Base-by-base conservation (phyloP, 768 basidiomycete genomes). In the Serendipita sp. region DNA sequence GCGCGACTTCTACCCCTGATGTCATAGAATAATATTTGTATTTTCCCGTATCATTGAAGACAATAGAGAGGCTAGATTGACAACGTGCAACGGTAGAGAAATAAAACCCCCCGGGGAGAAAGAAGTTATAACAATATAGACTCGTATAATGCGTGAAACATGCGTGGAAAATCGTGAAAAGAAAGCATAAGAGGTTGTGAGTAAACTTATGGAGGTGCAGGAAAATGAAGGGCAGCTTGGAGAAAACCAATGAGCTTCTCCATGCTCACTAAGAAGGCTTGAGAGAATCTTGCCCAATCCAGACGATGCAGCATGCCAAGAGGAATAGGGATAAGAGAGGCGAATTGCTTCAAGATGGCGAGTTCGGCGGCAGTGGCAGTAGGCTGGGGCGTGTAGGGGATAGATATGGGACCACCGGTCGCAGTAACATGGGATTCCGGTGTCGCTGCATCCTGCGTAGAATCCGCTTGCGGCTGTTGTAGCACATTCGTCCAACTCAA, bases 161-260 rank as follows among this genome's bases (percentile, higher is more conserved):
- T 41, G 41, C 41, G 13, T 41, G 41, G 13, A 41, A 41, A 5
- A 13, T 41, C 41, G 13, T 18, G 48, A 51, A 13, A 46, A 46
- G n/a, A 51, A n/a, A 8, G 30, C 5, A 18, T 51, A 18, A 8
- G 48, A 18, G 2, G 28, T 30, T n/a, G 56, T 60, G 28, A 60
- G 16, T 32, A 34, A 23, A 10, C 10, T 32, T 35, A 60, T 34
- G 56, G 56, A 2, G 56, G 56, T 35, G 56, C 56, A 23, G 56
- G 56, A 38, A 60, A 60, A 23, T 60, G 18, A n/a, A 60, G 56
- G 16, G 32, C 56, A 8, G 56, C 56, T 36, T 60, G 56, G n/a
- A 60, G 35, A 35, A 60, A 60, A 18, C 56, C 56, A 10, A 60
- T 35, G 16, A 60, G 56, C 34, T 60, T 60, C 56, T 60, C 56